A percentile compares a stretch with the other conserved stretches of the same genome.
phyloP scores from a whole-genome alignment of 164 flowering plant genomes.

The Vitis riparia region DNA sequence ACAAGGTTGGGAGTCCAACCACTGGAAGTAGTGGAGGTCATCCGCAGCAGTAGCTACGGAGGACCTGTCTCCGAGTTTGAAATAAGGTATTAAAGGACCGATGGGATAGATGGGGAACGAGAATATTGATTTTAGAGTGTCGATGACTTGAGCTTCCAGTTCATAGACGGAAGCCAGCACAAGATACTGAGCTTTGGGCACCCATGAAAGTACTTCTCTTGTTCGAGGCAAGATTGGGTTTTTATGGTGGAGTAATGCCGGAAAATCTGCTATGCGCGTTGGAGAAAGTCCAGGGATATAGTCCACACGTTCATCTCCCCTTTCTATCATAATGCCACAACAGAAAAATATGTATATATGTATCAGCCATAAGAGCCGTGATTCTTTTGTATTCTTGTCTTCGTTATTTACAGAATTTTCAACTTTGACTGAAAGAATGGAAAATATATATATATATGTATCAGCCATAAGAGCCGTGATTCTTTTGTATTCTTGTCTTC shows the following conservation, averaged over 20 bases:
- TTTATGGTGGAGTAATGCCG: constrained; percentile 15
- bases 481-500: too few relatives aligned
- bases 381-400: too few relatives aligned
- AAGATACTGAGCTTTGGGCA: constrained; percentile 42
- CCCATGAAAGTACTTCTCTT: constrained; percentile 10
- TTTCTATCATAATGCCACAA: constrained; percentile 5
- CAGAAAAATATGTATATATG: too few relatives aligned
- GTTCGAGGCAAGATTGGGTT: background rate
- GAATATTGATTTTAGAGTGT: constrained; percentile 27
- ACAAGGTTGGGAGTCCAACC: constrained; percentile 47
- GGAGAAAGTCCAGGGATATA: constrained; percentile 55
- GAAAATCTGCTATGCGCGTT: constrained; percentile 40
- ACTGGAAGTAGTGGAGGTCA: constrained; percentile 18
- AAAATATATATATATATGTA: too few relatives aligned
- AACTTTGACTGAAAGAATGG: too few relatives aligned
- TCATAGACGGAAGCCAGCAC: constrained; percentile 44
- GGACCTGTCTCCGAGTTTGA: constrained; percentile 1
- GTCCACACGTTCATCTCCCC: constrained; percentile 37
- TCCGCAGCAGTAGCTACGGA: background rate
- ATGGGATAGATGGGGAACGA: constrained; percentile 39
- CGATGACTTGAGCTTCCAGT: constrained; percentile 41
- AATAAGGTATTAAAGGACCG: constrained; percentile 49
- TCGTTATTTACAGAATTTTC: too few relatives aligned
- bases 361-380: too few relatives aligned
- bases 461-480: too few relatives aligned